A percentile compares a stretch with the other conserved stretches of the same genome.
phyloP scores from a whole-genome alignment of 306 rosid species.

The Cicer cuneatum region DNA sequence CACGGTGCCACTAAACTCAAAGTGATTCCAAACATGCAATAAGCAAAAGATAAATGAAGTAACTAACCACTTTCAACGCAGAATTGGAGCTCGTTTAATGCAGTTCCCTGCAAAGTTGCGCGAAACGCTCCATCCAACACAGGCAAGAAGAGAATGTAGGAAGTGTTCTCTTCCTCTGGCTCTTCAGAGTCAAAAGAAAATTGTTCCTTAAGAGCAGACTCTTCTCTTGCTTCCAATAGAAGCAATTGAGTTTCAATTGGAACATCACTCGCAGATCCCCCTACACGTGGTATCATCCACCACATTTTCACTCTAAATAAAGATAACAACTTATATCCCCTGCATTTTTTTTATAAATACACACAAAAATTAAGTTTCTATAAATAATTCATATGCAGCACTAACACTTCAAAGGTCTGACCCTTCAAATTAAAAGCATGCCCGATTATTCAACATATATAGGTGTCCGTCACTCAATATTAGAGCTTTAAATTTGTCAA shows the following conservation, averaged over 20 bases:
- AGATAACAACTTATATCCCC: conserved; percentile 62
- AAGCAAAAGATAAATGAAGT: not conserved
- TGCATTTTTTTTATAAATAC: conserved; percentile 36
- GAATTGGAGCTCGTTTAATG: conserved; percentile 61
- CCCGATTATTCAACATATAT: too few relatives aligned
- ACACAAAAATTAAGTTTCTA: not conserved
- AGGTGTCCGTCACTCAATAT: too few relatives aligned
- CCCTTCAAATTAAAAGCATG: too few relatives aligned
- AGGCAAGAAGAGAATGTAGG: conserved; percentile 70
- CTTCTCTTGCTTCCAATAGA: conserved; percentile 64
- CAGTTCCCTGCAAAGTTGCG: conserved; percentile 67
- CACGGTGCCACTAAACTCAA: too few relatives aligned
- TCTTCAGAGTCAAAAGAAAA: conserved; percentile 47
- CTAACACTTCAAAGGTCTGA: too few relatives aligned
- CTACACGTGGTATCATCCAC: conserved; percentile 82
- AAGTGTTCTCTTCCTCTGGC: conserved; percentile 31
- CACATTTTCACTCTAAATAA: conserved; percentile 72
- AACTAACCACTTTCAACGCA: conserved; percentile 74
- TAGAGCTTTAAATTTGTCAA: too few relatives aligned
- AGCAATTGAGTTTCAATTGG: conserved; percentile 79
- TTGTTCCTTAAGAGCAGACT: conserved; percentile 47
- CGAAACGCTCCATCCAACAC: conserved; percentile 76
- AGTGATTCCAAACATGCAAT: too few relatives aligned
- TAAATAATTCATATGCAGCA: not conserved
- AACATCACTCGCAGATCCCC: conserved; percentile 62